Conservation (phyloP, 2,329 filamentous ascomycete genomes). For the Cordyceps javanica region DNA sequence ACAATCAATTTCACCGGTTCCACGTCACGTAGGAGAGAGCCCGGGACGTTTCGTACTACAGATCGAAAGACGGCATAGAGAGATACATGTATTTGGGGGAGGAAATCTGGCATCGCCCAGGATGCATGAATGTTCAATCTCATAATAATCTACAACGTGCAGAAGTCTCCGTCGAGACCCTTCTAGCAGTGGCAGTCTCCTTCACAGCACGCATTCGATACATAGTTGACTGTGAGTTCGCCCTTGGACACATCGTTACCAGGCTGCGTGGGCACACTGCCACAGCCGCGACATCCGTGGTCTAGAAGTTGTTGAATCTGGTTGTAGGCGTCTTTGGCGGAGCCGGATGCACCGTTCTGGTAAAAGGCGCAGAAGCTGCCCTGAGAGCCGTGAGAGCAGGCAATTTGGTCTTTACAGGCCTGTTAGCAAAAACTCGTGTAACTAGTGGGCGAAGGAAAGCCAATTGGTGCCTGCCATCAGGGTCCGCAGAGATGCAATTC, state of each 20-base stretch:
- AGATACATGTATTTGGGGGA: no score
- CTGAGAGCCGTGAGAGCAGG: constrained; percentile 13
- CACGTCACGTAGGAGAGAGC: no score
- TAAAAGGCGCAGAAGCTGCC: constrained; percentile 12
- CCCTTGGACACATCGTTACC: constrained; percentile 13
- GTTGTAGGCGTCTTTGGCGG: constrained; percentile 8
- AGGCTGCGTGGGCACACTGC: constrained; percentile 8
- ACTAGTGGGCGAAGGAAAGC: neutral
- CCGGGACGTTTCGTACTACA: no score
- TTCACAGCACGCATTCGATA: constrained; percentile 7
- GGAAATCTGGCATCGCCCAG: no score
- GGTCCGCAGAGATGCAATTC: no score
- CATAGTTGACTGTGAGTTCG: constrained; percentile 12
- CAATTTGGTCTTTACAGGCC: constrained; percentile 7
- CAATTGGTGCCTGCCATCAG: no score
- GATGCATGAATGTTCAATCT: no score
- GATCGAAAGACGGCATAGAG: no score
- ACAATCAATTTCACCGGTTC: no score
- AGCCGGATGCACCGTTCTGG: constrained; percentile 10
- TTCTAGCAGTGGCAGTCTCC: constrained; percentile 10
- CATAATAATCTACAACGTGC: no score
- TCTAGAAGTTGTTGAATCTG: constrained; percentile 11
- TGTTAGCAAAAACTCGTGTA: neutral
- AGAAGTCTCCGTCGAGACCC: no score
- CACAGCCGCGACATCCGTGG: constrained; percentile 10